Base-by-base conservation (phyloP, 345 rosid species). In the Gossypium ekmanianum region DNA sequence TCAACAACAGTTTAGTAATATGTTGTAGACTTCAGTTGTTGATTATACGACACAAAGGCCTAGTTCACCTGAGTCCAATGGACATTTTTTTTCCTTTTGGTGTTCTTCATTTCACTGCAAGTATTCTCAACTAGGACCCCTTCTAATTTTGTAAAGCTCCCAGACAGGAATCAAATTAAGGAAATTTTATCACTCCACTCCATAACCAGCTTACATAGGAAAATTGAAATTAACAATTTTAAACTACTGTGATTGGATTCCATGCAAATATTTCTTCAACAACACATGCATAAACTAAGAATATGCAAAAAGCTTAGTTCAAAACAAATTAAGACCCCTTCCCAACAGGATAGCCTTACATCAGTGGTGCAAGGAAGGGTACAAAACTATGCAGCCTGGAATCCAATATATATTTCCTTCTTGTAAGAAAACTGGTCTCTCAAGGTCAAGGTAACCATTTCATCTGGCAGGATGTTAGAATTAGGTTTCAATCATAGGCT, bases 401-500 rank as follows among this genome's bases (percentile, higher is more conserved):
- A 55, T 65, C 34, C 29, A 18, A 10, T 22, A 57, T 57, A 1
- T 17, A 3, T 73, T 48, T 56, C n/a, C 2, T 80, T 62, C 64
- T 29, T 8, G 63, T 12, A 24, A 7, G 20, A 34, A 54, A 57
- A 50, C 22, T 24, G 24, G n/a, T 27, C 74, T 61, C 20, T 16
- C 54, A 72, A 51, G 61, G n/a, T 58, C 16, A 13, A 71, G 78
- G 71, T 11, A 22, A 67, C 16, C 43, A 39, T 57, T 80, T 72
- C 77, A 61, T 61, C 77, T 57, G 51, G 58, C 16, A 10, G 3
- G 9, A 69, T 69, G 26, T 27, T 69, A 50, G 44, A 17, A 80
- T 93, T 86, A 95, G 57, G 96, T 76, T 84, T 94, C 97, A 18
- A 93, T 85, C 99, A 96, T 96, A 47, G 99, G 99, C 76, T 93